Evolutionary conservation across 2,329 filamentous ascomycete species (phyloP).

Genomic region (Tolypocladium amazonense): DNA sequence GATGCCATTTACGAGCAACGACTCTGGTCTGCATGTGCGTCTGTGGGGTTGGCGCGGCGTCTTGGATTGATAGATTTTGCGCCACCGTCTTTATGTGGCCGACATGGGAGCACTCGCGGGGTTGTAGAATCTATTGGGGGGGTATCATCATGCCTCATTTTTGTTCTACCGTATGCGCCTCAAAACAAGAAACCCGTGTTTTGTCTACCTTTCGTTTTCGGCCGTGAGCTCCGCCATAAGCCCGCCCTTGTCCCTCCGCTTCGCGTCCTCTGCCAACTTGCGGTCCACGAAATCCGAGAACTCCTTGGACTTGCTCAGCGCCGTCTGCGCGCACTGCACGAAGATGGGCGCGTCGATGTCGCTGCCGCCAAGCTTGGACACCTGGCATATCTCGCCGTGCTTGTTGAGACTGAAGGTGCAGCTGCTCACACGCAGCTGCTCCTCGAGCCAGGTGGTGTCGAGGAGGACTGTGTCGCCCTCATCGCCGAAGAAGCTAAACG

Average conservation of each 20-base stretch:
- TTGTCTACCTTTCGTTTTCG: conserved; percentile 60
- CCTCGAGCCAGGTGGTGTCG: conserved; percentile 66
- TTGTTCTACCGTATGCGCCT: conserved; percentile 1
- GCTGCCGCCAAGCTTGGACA: conserved; percentile 80
- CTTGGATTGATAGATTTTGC: conserved; percentile 4
- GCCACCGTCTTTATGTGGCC: neutral
- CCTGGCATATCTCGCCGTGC: conserved; percentile 82
- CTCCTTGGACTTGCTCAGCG: conserved; percentile 70
- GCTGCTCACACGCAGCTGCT: conserved; percentile 63
- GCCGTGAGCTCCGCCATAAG: conserved; percentile 67
- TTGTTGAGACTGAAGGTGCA: conserved; percentile 79
- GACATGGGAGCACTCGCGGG: neutral
- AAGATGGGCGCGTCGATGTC: conserved; percentile 71
- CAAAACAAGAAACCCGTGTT: neutral
- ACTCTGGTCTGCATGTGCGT: neutral
- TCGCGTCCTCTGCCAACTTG: conserved; percentile 67
- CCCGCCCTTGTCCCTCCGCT: conserved; percentile 67
- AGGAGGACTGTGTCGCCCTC: conserved; percentile 56
- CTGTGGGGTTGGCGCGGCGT: conserved; percentile 3
- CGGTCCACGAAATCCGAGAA: conserved; percentile 64
- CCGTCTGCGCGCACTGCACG: conserved; percentile 64
- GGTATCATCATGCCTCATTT: conserved; percentile 7
- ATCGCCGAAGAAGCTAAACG: conserved; percentile 73
- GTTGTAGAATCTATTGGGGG: conserved; percentile 2
- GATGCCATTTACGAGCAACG: conserved; percentile 4